Conservation (phyloP, 1,139 yeast genomes). For the Magnusiomyces clavatus region DNA sequence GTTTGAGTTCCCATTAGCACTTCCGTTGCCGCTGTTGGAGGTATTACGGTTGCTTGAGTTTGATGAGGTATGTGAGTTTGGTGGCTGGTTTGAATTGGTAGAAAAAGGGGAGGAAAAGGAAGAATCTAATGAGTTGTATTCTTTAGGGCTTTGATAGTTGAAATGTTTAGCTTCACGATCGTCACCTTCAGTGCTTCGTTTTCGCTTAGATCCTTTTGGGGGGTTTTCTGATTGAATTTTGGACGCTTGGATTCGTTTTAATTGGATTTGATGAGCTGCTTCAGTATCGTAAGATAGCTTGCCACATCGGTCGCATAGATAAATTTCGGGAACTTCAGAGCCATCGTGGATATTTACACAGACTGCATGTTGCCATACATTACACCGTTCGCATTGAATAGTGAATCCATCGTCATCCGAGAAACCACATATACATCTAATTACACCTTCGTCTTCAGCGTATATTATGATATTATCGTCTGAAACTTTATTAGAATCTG, state of each 20-base stretch:
- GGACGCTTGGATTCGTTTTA: constrained; percentile 17
- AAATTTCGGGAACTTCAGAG: constrained; percentile 76
- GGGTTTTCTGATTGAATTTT: constrained; percentile 1
- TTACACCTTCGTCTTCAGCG: constrained; percentile 59
- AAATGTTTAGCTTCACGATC: constrained; percentile 9
- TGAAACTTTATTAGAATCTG: constrained; percentile 24
- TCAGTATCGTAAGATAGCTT: constrained; percentile 47
- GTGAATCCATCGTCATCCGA: constrained; percentile 95
- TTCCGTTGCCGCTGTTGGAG: not conserved
- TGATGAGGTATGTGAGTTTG: constrained; percentile 6
- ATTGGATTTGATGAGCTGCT: constrained; percentile 37
- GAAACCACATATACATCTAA: constrained; percentile 83
- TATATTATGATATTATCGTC: constrained; percentile 8
- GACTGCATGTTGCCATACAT: constrained; percentile 89
- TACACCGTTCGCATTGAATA: constrained; percentile 86
- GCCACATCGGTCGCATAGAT: constrained; percentile 74
- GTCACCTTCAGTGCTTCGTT: constrained; percentile 6
- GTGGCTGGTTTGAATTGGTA: not conserved
- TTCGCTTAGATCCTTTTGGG: constrained; percentile 8
- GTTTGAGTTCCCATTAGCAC: not conserved
- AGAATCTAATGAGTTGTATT: too few species aligned
- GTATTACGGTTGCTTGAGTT: constrained; percentile 5
- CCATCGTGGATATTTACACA: constrained; percentile 74
- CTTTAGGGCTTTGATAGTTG: not conserved
- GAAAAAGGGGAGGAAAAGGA: too few species aligned